A percentile compares a stretch with the other conserved stretches of the same genome.
Evolutionary conservation across 352 stramenopile species (phyloP).

Genomic region (Globisporangium radiosum): DNA sequence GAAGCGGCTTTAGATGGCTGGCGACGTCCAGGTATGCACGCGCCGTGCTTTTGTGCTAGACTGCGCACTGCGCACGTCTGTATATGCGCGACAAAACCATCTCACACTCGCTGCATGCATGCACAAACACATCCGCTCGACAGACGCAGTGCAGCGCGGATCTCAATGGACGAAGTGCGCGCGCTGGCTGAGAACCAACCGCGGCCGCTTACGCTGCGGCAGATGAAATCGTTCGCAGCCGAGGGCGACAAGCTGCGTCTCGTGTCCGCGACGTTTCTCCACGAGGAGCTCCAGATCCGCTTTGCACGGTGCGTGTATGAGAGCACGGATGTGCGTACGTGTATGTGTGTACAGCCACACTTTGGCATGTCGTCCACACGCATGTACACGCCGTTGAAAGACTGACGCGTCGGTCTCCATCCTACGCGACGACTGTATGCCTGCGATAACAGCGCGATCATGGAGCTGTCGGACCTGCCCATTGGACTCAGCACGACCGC

Average conservation of each 20-base stretch:
- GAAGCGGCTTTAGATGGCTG: not conserved
- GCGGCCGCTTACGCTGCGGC: slow-evolving; percentile 67
- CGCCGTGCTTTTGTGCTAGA: no score
- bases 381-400: no score
- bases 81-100: no score
- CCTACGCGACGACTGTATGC: no score
- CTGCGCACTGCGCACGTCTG: no score
- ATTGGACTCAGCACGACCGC: slow-evolving; percentile 55
- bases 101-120: no score
- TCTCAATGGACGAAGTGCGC: slow-evolving; percentile 61
- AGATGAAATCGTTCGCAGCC: slow-evolving; percentile 78
- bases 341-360: no score
- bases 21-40: slow-evolving; percentile 1
- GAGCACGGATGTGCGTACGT: no score
- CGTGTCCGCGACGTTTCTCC: slow-evolving; percentile 60
- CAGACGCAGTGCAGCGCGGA: slow-evolving; percentile 10
- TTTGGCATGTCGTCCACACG: no score
- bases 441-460: slow-evolving; percentile 31
- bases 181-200: slow-evolving; percentile 45
- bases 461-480: slow-evolving; percentile 70
- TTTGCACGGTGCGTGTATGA: slow-evolving; percentile 40
- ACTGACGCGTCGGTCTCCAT: no score
- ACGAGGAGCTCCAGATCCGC: slow-evolving; percentile 73
- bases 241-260: slow-evolving; percentile 52
- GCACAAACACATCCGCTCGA: no score